Percentiles rank a stretch among this genome's conserved stretches.
phyloP scores from a whole-genome alignment of 768 basidiomycete genomes.

The Pulveroboletus sp. region DNA sequence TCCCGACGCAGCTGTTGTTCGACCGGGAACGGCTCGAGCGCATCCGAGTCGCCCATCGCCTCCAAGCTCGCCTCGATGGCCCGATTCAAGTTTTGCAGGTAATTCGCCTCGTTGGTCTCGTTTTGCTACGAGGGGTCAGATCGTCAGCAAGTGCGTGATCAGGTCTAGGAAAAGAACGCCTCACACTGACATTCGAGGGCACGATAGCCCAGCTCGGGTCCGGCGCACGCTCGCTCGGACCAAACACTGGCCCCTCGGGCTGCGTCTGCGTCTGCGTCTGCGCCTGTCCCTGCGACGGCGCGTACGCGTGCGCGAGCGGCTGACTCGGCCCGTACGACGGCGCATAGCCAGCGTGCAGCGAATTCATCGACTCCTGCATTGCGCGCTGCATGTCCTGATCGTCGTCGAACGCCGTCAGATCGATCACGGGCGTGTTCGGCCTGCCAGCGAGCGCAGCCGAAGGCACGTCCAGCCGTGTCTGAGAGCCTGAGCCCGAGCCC shows the following conservation, averaged over 20 bases:
- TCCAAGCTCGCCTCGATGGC: slow-evolving; percentile 71
- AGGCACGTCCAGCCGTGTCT: slow-evolving; percentile 11
- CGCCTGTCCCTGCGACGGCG: slow-evolving; percentile 9
- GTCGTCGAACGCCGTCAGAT: slow-evolving; percentile 62
- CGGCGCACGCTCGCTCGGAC: slow-evolving; percentile 57
- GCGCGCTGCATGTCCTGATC: slow-evolving; percentile 48
- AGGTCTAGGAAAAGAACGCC: neutral
- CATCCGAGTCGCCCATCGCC: slow-evolving; percentile 43
- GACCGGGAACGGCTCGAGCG: slow-evolving; percentile 49
- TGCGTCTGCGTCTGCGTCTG: slow-evolving; percentile 14
- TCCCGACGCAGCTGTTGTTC: slow-evolving; percentile 53
- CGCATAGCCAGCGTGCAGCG: slow-evolving; percentile 28
- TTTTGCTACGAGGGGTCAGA: slow-evolving; percentile 24
- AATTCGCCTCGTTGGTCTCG: slow-evolving; percentile 39
- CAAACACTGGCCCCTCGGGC: slow-evolving; percentile 42
- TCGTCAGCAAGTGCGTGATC: neutral
- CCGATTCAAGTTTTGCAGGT: slow-evolving; percentile 61
- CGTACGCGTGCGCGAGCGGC: slow-evolving; percentile 12
- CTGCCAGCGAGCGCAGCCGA: slow-evolving; percentile 16
- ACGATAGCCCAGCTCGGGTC: slow-evolving; percentile 70
- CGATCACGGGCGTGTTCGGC: slow-evolving; percentile 41
- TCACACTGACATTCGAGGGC: slow-evolving; percentile 51
- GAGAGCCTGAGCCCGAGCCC: neutral
- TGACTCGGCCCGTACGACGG: slow-evolving; percentile 23
- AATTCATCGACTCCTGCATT: slow-evolving; percentile 49